phyloP scores from a whole-genome alignment of 139 green algal genomes.

The Astrephomene gubernaculifera region DNA sequence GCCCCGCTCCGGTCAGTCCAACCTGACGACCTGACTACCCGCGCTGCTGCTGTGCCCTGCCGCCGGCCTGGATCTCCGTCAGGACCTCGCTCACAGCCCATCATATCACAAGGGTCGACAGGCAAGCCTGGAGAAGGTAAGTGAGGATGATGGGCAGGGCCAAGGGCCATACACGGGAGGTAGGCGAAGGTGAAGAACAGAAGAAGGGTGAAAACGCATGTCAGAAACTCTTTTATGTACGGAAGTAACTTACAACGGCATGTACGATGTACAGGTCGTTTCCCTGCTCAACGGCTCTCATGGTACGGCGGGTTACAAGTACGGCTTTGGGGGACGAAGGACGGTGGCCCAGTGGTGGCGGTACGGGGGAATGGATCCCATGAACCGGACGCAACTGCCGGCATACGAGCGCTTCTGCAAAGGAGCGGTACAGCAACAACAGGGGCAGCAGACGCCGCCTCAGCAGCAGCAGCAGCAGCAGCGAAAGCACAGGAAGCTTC shows the following conservation, averaged over 20 bases:
- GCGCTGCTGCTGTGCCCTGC: too few relatives aligned
- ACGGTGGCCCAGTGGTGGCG: constrained; percentile 8
- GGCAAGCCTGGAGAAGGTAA: not conserved
- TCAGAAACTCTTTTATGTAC: too few relatives aligned
- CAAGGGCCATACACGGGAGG: too few relatives aligned
- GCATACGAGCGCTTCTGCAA: not conserved
- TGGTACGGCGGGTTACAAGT: not conserved
- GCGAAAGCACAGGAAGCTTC: not conserved
- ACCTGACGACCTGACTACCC: too few relatives aligned
- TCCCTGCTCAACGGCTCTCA: not conserved
- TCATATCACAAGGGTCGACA: too few relatives aligned
- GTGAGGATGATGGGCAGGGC: too few relatives aligned
- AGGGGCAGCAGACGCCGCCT: not conserved
- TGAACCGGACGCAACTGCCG: not conserved
- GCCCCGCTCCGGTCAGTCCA: too few relatives aligned
- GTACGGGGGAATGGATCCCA: constrained; percentile 9
- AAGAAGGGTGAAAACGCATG: too few relatives aligned
- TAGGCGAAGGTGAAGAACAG: too few relatives aligned
- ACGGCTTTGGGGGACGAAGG: not conserved
- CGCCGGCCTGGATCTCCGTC: too few relatives aligned
- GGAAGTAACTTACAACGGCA: not conserved
- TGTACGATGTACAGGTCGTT: not conserved
- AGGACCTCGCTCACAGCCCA: too few relatives aligned
- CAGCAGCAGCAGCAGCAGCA: too few relatives aligned
- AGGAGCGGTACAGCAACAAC: not conserved